Conservation (phyloP, 805 yeast species). For the Torulaspora indica region DNA sequence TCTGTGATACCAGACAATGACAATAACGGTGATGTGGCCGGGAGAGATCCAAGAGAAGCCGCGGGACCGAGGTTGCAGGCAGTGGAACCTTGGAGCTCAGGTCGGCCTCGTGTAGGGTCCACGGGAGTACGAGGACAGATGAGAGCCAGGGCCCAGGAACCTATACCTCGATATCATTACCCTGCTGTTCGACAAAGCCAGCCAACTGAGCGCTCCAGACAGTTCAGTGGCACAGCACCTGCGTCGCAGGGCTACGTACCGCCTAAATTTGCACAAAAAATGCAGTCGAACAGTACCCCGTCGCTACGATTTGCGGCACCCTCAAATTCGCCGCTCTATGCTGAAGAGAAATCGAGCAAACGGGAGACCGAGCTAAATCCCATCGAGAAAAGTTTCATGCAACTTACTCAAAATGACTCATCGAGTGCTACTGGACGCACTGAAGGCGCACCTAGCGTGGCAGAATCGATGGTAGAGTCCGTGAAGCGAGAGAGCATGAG, state of each 20-base stretch:
- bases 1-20: not conserved
- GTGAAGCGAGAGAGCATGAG: not conserved
- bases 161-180: not conserved
- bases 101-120: conserved; percentile 9
- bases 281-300: not conserved
- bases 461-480: not conserved
- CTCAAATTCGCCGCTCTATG: conserved; percentile 3
- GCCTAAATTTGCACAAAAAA: not conserved
- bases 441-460: not conserved
- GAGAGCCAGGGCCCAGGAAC: not conserved
- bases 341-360: not conserved
- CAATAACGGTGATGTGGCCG: not conserved
- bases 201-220: not conserved
- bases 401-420: conserved; percentile 29
- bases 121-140: conserved; percentile 3
- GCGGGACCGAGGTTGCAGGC: not conserved
- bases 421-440: conserved; percentile 4
- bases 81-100: not conserved
- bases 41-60: too few relatives aligned
- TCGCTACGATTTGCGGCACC: not conserved
- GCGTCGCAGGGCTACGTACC: not conserved
- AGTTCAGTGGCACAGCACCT: not conserved
- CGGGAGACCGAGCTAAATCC: conserved; percentile 21
- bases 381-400: conserved; percentile 32
- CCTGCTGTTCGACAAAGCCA: not conserved